Conservation (phyloP, 441 rosid genomes). For the Adansonia gregorii region DNA sequence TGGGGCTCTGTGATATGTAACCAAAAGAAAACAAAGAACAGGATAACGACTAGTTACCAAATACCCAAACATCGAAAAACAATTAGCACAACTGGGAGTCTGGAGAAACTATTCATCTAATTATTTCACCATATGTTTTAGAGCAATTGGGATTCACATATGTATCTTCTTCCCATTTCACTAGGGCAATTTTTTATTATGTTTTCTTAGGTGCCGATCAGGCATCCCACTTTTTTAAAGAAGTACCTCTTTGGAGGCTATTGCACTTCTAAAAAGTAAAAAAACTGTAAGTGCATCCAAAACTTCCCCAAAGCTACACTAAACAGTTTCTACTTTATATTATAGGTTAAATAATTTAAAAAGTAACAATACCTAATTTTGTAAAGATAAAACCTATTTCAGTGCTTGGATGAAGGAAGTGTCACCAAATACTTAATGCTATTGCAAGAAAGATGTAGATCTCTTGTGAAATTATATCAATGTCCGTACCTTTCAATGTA, state of each 20-base stretch:
- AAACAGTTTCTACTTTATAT: slow-evolving; percentile 6
- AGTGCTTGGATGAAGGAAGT: slow-evolving; percentile 9
- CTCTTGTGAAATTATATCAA: slow-evolving; percentile 11
- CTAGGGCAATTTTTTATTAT: background rate
- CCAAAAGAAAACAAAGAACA: background rate
- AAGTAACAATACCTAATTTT: background rate
- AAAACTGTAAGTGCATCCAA: slow-evolving; percentile 11
- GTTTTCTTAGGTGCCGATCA: background rate
- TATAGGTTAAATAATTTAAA: slow-evolving; percentile 1
- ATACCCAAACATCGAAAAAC: background rate
- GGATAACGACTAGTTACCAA: background rate
- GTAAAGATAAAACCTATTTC: background rate
- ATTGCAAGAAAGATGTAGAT: slow-evolving; percentile 21
- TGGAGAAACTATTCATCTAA: slow-evolving; percentile 15
- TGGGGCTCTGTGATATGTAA: background rate
- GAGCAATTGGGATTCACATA: background rate
- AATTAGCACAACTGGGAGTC: background rate
- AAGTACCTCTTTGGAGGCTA: background rate
- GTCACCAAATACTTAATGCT: background rate
- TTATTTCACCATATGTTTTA: background rate
- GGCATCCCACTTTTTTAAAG: background rate
- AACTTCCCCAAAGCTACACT: slow-evolving; percentile 3
- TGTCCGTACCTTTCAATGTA: slow-evolving; percentile 75
- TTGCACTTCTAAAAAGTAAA: background rate
- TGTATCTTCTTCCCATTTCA: slow-evolving; percentile 9